Evolutionary conservation across 2,329 filamentous ascomycete genomes (phyloP), one percentile per base, ranked within the genome.

Genomic region (Bipolaris zeicola): DNA sequence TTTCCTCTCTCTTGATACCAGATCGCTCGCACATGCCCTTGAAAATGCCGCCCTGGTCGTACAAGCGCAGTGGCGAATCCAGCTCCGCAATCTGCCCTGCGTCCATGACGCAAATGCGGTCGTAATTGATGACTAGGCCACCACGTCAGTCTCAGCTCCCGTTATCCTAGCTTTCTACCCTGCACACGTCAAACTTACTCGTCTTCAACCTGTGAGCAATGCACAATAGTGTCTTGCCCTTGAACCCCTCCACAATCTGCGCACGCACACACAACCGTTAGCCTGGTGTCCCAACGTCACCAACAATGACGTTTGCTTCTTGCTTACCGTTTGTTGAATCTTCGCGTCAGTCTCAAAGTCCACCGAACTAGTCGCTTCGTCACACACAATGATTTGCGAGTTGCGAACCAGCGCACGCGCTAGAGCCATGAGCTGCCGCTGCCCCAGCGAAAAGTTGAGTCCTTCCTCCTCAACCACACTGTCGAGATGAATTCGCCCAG

Each of bases 61-160:
- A 98, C 58, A 99, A 79, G 41, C 80, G 82, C 39, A 89, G 71
- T 2, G 95, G 95, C 13, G 85, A 83, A 70, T 90, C 95, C 61
- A 98, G 81, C 82, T 98, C 93, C 0, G 90, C 91, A 70, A 99
- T 97, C 14, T 79, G 78, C 0, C 95, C 95, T 42, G 88, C 83
- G 68, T 98, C 94, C 93, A 99, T 96, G 66, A 99, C 95, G 69
- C 92, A 94, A 72, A 99, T 96, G 44, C 94, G 87, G 76, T 99
- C 94, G 76, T 98, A 98, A 26, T 88, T 87, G 60, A 98, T 89
- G 61, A 99, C 96, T 56, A 48, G 42, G 13, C 20, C 41, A 26
- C 3, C 28, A 39, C 18, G 38, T 56, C 22, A 50, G 42, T 44
- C 20, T 16, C 8, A 24, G 11, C 50, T 46, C 13, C 33, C n/a